Conservation (phyloP, 176 grass and related monocot species). For the Oryza brachyantha region DNA sequence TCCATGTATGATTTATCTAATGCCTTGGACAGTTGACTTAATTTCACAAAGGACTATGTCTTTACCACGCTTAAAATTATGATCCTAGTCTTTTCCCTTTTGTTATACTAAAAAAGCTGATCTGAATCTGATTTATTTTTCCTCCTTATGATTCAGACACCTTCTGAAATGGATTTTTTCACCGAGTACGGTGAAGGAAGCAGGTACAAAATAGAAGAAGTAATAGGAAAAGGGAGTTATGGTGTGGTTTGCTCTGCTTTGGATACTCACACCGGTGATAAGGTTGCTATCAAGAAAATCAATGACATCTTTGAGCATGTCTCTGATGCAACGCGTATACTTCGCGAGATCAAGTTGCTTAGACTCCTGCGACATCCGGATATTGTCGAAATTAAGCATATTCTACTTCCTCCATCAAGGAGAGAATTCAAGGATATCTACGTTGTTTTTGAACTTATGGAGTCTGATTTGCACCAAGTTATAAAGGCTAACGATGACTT, state of each 20-base stretch:
- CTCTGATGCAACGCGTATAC: slow-evolving; percentile 82
- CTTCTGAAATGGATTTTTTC: slow-evolving; percentile 75
- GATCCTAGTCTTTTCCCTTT: not conserved
- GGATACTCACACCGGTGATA: slow-evolving; percentile 72
- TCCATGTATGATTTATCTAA: not conserved
- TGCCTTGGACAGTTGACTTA: not conserved
- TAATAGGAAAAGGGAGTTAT: slow-evolving; percentile 98
- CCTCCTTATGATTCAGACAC: slow-evolving; percentile 39
- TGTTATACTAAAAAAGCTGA: not conserved
- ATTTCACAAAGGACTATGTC: not conserved
- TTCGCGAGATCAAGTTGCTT: slow-evolving; percentile 96
- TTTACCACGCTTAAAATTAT: not conserved
- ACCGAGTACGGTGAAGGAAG: slow-evolving; percentile 91
- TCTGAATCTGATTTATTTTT: not conserved
- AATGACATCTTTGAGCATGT: slow-evolving; percentile 97
- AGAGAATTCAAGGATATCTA: slow-evolving; percentile 96
- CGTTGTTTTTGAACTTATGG: slow-evolving; percentile 98
- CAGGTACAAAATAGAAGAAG: slow-evolving; percentile 92
- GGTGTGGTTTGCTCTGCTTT: slow-evolving; percentile 92
- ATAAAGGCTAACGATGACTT: slow-evolving; percentile 97
- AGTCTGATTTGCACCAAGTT: slow-evolving; percentile 97
- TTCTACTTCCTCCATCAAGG: slow-evolving; percentile 87
- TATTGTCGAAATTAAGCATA: slow-evolving; percentile 97
- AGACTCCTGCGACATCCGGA: slow-evolving; percentile 88
- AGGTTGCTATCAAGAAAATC: slow-evolving; percentile 98